Base-by-base conservation (phyloP, 2,329 filamentous ascomycete genomes). In the Beauveria australis region DNA sequence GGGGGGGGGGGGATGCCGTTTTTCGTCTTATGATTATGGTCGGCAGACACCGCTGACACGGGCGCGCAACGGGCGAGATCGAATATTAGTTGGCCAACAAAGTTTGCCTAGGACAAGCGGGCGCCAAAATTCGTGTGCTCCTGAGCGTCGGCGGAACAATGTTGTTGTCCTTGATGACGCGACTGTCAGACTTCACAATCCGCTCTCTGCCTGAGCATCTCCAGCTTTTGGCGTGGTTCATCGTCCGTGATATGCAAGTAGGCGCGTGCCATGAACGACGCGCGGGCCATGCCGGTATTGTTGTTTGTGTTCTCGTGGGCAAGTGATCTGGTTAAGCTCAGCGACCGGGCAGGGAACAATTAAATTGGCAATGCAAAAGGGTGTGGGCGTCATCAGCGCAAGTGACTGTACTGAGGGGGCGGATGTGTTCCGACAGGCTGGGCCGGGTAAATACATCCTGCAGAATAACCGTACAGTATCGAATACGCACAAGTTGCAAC, bases 391-490 rank as follows among this genome's bases (percentile, higher is more conserved):
- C 26, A 55, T 55, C 47, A 19, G 53, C 26, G 14, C 30, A 6
- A 26, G 28, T 33, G 30, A 33, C 10, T 33, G 30, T 33, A 12
- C 10, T 33, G 30, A 33, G 30, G 30, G 51, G 41, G 58, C 58
- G 58, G 58, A 54, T 53, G 58, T 9, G 51, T 53, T 60, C 58
- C 58, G 58, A 60, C 58, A 60, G 49, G 57, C 30, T 53, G 33
- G 43, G 26, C 43, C 24, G 28, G 44, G 28, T 37, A 37, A 37
- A 16, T 37, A 16, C 33, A 37, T 22, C 14, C 30, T 12, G 43
- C 44, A 58, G 19, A 30, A 58, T 49, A 14, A 12, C 44, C 43
- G n/a, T 48, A 41, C n/a, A 28, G 22, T 33, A 7, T 9, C 44
- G 22, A 48, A n/a, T 43, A 43, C 30, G 30, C 30, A 16, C 18